Percentiles rank a stretch among this genome's conserved stretches.
Evolutionary conservation across 78 protist genomes (phyloP).

Genomic region (Acrasis kona): DNA sequence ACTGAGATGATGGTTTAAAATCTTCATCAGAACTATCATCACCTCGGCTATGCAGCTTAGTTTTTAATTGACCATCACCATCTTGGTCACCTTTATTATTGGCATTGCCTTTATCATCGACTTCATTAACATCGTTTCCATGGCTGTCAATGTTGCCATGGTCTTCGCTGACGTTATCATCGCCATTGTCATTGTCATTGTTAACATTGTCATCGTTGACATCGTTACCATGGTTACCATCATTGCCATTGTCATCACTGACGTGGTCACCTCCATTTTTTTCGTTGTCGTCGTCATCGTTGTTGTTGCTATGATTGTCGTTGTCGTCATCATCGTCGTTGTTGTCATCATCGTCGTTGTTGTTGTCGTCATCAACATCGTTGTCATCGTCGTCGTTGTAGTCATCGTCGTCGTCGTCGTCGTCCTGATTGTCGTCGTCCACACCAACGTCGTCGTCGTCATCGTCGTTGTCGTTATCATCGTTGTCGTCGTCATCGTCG

Average conservation of each 20-base stretch:
- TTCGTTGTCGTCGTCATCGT: constrained; percentile 8
- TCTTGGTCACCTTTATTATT: too few relatives aligned
- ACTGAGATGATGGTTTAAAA: too few relatives aligned
- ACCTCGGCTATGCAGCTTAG: too few relatives aligned
- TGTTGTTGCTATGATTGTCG: constrained; percentile 1
- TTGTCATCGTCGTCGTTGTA: not conserved
- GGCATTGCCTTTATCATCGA: too few relatives aligned
- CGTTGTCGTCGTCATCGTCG: not conserved
- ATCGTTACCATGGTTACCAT: not conserved
- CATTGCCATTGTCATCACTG: not conserved
- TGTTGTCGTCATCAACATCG: constrained; percentile 9
- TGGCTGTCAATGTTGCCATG: too few relatives aligned
- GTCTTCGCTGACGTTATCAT: too few relatives aligned
- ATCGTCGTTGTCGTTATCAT: not conserved
- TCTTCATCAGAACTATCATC: too few relatives aligned
- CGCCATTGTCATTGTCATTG: not conserved
- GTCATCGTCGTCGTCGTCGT: not conserved
- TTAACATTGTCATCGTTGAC: not conserved
- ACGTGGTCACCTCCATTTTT: constrained; percentile 5
- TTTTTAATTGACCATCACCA: too few relatives aligned
- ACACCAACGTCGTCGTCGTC: not conserved
- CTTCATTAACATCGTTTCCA: too few relatives aligned
- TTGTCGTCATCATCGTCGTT: constrained; percentile 16
- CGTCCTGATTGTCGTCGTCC: not conserved
- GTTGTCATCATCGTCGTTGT: constrained; percentile 13